Evolutionary conservation across 1,139 yeast genomes (phyloP).

Genomic region (Geotrichum fermentans): DNA sequence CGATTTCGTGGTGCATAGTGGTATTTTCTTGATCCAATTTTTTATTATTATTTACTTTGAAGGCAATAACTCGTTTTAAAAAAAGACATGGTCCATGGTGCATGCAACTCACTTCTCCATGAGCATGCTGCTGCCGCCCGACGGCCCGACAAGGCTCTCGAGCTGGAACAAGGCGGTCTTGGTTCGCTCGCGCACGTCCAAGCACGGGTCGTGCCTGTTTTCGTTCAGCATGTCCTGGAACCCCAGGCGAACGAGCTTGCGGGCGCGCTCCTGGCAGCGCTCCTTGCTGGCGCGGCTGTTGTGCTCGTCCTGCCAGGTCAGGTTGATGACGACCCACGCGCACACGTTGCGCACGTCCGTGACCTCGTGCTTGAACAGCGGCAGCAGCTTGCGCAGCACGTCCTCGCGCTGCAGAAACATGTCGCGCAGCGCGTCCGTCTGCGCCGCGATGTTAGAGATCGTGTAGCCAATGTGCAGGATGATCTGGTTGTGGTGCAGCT

Average conservation of each 20-base stretch:
- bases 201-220: conserved; percentile 35
- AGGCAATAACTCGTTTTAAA: neutral
- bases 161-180: conserved; percentile 44
- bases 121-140: conserved; percentile 1
- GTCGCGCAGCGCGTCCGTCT: conserved; percentile 47
- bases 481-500: conserved; percentile 28
- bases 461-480: conserved; percentile 48
- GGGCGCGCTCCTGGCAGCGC: conserved; percentile 12
- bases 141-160: conserved; percentile 22
- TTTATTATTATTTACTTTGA: too few relatives aligned
- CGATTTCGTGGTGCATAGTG: neutral
- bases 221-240: conserved; percentile 39
- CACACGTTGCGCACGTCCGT: conserved; percentile 49
- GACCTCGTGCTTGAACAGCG: conserved; percentile 38
- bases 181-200: conserved; percentile 49
- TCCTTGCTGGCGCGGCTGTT: conserved; percentile 12
- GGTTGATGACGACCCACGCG: conserved; percentile 55
- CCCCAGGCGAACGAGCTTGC: conserved; percentile 39
- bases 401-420: conserved; percentile 42
- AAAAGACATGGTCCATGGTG: too few relatives aligned
- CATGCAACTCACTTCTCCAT: conserved; percentile 1
- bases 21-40: neutral
- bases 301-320: conserved; percentile 47
- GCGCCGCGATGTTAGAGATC: conserved; percentile 55
- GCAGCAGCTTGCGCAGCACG: conserved; percentile 40